Evolutionary conservation across 352 stramenopile species (phyloP).

Genomic region (Phytophthora podocarpi): DNA sequence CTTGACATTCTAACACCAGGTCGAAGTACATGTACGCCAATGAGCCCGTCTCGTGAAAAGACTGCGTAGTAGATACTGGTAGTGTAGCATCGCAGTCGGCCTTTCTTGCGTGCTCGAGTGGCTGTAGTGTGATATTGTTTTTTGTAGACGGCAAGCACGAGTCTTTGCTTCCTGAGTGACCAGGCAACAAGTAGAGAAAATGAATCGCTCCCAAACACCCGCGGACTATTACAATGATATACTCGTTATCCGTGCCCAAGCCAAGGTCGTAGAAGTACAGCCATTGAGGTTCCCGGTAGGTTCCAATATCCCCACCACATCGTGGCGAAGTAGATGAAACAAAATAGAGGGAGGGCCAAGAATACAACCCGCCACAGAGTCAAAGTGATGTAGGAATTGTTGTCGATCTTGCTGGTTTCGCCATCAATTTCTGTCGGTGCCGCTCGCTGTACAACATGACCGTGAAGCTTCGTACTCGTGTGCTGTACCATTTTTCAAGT

Average conservation of each 20-base stretch:
- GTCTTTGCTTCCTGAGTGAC: background rate
- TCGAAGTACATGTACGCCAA: background rate
- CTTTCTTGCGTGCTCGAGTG: background rate
- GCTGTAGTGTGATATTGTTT: background rate
- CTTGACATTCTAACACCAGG: background rate
- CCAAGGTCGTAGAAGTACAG: conserved; percentile 1
- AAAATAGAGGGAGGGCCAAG: background rate
- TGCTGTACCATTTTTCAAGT: too few relatives aligned
- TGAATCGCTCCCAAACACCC: background rate
- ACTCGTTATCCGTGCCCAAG: background rate
- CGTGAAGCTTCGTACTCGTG: too few relatives aligned
- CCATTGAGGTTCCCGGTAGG: background rate
- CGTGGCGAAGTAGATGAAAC: background rate
- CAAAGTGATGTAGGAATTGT: too few relatives aligned
- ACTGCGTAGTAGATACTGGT: background rate
- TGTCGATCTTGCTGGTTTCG: too few relatives aligned
- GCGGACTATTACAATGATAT: background rate
- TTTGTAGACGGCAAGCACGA: background rate
- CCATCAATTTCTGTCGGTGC: too few relatives aligned
- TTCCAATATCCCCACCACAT: conserved; percentile 1
- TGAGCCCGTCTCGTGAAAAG: background rate
- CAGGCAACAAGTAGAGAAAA: background rate
- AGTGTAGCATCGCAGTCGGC: background rate
- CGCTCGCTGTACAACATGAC: too few relatives aligned
- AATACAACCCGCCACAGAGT: background rate